Evolutionary conservation across 805 yeast species (phyloP).

Genomic region (Nadsonia fulvescens): DNA sequence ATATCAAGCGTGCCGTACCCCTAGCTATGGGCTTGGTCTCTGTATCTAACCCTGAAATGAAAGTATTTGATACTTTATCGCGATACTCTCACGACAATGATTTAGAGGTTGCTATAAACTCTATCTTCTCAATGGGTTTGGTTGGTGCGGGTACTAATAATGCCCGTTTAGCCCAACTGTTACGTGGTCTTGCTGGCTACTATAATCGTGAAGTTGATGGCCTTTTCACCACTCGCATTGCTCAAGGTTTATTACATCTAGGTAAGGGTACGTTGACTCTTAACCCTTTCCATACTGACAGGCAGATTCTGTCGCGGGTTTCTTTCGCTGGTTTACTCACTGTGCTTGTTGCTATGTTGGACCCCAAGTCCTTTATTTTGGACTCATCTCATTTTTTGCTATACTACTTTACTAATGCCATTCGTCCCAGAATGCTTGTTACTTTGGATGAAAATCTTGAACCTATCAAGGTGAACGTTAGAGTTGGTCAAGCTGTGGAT

Average conservation of each 20-base stretch:
- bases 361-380: slow-evolving; percentile 68
- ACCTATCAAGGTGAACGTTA: slow-evolving; percentile 85
- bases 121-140: slow-evolving; percentile 92
- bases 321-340: slow-evolving; percentile 81
- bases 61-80: slow-evolving; percentile 88
- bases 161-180: slow-evolving; percentile 89
- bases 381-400: slow-evolving; percentile 60
- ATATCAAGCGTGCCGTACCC: slow-evolving; percentile 87
- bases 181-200: slow-evolving; percentile 87
- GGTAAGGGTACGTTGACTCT: slow-evolving; percentile 92
- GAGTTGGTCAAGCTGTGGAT: slow-evolving; percentile 98
- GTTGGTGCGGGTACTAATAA: slow-evolving; percentile 98
- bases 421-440: slow-evolving; percentile 81
- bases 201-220: slow-evolving; percentile 83
- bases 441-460: slow-evolving; percentile 84
- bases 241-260: slow-evolving; percentile 86
- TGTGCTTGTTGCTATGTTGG: slow-evolving; percentile 64
- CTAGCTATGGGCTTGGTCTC: slow-evolving; percentile 94
- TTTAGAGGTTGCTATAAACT: slow-evolving; percentile 81
- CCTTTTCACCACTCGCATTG: slow-evolving; percentile 77
- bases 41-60: slow-evolving; percentile 88
- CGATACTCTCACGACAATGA: slow-evolving; percentile 94
- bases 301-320: slow-evolving; percentile 72
- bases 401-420: slow-evolving; percentile 71
- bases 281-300: slow-evolving; percentile 77